phyloP scores from a whole-genome alignment of 805 yeast species.

The Lipomyces spencermartinsiae region DNA sequence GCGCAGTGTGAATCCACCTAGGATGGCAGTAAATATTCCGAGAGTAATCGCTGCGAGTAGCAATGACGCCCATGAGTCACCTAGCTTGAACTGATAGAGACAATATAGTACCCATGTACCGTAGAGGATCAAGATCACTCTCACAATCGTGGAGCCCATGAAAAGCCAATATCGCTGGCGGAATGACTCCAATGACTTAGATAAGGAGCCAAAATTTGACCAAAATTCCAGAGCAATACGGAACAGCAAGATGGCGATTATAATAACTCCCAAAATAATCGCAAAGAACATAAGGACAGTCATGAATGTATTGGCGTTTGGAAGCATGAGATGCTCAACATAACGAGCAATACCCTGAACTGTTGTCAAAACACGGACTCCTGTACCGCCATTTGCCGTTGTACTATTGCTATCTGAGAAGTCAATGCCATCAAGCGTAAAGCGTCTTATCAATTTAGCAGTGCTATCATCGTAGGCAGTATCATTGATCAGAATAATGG shows the following conservation, averaged over 20 bases:
- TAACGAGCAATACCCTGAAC: constrained; percentile 45
- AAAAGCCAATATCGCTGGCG: constrained; percentile 41
- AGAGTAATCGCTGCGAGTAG: constrained; percentile 45
- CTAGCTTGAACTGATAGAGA: constrained; percentile 44
- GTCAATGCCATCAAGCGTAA: constrained; percentile 26
- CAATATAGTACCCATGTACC: constrained; percentile 46
- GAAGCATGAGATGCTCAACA: constrained; percentile 43
- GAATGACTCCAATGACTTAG: constrained; percentile 35
- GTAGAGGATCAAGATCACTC: constrained; percentile 44
- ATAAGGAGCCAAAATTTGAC: constrained; percentile 20
- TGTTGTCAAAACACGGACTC: constrained; percentile 30
- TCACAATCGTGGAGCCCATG: constrained; percentile 41
- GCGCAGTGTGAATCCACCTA: constrained; percentile 40
- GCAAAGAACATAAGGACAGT: constrained; percentile 46
- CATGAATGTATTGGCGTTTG: constrained; percentile 45
- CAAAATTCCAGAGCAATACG: constrained; percentile 41
- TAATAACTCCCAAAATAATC: constrained; percentile 41
- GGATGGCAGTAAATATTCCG: constrained; percentile 41
- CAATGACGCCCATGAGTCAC: constrained; percentile 46
- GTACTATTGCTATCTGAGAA: constrained; percentile 15
- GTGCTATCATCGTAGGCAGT: constrained; percentile 10
- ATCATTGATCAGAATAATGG: constrained; percentile 20
- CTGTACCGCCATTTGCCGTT: constrained; percentile 15
- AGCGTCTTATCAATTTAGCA: constrained; percentile 19
- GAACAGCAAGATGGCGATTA: constrained; percentile 40